A percentile compares a stretch with the other conserved stretches of the same genome.
These are phyloP conservation scores for Fusarium pseudograminearum DNA, from an alignment of 2,329 filamentous ascomycete species.

Conservation along the genomic window DNA sequence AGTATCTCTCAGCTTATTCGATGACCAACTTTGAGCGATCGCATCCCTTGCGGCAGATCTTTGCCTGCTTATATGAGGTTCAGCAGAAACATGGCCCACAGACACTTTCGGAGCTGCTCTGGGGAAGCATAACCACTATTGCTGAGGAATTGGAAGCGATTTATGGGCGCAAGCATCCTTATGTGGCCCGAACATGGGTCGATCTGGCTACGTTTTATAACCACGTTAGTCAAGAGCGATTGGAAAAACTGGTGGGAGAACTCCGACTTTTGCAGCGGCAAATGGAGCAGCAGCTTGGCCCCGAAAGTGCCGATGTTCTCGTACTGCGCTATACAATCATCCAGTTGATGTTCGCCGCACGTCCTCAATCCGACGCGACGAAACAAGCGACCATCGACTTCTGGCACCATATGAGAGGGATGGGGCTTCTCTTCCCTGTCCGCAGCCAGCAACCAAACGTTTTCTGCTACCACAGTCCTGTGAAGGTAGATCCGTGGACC, in stretches of 20 bases:
- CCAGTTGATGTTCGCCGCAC: conserved; percentile 55
- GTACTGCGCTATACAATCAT: conserved; percentile 57
- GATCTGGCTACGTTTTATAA: conserved; percentile 58
- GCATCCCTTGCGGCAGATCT: conserved; percentile 59
- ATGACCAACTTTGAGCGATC: conserved; percentile 58
- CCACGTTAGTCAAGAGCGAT: conserved; percentile 52
- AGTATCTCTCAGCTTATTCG: conserved; percentile 59
- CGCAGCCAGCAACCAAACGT: conserved; percentile 55
- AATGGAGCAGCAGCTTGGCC: conserved; percentile 53
- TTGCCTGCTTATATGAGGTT: conserved; percentile 58
- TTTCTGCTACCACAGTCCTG: conserved; percentile 59
- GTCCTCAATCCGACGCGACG: conserved; percentile 52
- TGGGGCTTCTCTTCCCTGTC: conserved; percentile 53
- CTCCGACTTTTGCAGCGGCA: conserved; percentile 53
- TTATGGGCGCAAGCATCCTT: conserved; percentile 58
- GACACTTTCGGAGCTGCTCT: conserved; percentile 58
- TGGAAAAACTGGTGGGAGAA: conserved; percentile 55
- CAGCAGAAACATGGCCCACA: conserved; percentile 59
- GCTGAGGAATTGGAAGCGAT: conserved; percentile 60
- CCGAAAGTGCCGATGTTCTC: conserved; percentile 53
- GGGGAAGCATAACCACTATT: conserved; percentile 57
- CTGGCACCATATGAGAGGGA: conserved; percentile 53
- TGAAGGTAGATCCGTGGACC: conserved; percentile 59
- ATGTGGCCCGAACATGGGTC: conserved; percentile 58
- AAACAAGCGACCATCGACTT: conserved; percentile 55